Evolutionary conservation across 1,139 yeast species (phyloP).

Genomic region (Pichiaceae sp.): DNA sequence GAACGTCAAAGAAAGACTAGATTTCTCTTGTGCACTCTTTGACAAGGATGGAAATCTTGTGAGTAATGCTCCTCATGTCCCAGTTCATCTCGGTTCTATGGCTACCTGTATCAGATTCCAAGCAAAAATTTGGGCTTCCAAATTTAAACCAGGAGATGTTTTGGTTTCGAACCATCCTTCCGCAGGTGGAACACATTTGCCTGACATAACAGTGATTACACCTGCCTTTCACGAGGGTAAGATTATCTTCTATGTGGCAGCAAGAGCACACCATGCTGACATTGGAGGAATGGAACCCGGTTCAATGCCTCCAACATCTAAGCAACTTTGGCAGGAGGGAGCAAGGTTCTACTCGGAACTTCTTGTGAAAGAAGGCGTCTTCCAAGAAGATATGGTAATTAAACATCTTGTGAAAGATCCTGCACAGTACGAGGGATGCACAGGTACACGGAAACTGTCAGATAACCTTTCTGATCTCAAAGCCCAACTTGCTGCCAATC

Average conservation of each 20-base stretch:
- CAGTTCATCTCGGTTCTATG: slow-evolving; percentile 59
- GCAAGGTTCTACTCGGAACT: slow-evolving; percentile 51
- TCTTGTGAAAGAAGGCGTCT: slow-evolving; percentile 43
- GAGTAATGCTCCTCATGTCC: slow-evolving; percentile 60
- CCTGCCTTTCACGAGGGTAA: slow-evolving; percentile 38
- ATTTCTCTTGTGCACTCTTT: slow-evolving; percentile 55
- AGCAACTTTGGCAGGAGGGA: slow-evolving; percentile 56
- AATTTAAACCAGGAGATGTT: slow-evolving; percentile 48
- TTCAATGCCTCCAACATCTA: slow-evolving; percentile 57
- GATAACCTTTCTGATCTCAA: slow-evolving; percentile 58
- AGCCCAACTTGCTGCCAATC: slow-evolving; percentile 63
- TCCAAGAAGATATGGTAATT: slow-evolving; percentile 43
- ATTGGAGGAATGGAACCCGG: slow-evolving; percentile 64
- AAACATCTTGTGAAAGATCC: slow-evolving; percentile 45
- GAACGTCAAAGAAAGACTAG: slow-evolving; percentile 52
- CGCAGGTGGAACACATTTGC: slow-evolving; percentile 58
- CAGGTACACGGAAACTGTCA: slow-evolving; percentile 50
- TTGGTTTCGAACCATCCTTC: slow-evolving; percentile 50
- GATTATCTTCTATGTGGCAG: slow-evolving; percentile 53
- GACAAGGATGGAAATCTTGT: slow-evolving; percentile 48
- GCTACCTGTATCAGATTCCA: slow-evolving; percentile 52
- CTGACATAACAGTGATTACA: slow-evolving; percentile 75
- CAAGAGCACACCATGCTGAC: slow-evolving; percentile 63
- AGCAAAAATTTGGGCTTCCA: slow-evolving; percentile 41
- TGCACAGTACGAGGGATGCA: slow-evolving; percentile 43